phyloP scores from a whole-genome alignment of 768 basidiomycete species.

The Rhodotorula kratochvilovae region DNA sequence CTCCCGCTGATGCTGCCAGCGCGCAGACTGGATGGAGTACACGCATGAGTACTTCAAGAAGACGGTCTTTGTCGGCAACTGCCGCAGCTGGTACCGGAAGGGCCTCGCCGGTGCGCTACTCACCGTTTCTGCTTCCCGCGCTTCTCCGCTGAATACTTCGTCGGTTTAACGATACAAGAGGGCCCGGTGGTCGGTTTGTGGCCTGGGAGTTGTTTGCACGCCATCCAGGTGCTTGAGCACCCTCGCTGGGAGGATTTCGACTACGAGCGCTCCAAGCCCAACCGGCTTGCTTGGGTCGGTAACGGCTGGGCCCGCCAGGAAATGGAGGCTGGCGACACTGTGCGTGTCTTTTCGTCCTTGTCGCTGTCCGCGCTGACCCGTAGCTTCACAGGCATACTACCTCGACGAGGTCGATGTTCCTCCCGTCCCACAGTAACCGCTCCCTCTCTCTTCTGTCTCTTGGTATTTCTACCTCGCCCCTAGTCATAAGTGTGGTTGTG shows the following conservation, averaged over 20 bases:
- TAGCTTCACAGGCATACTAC: slow-evolving; percentile 3
- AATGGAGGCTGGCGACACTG: slow-evolving; percentile 45
- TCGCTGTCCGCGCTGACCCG: neutral
- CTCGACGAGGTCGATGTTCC: slow-evolving; percentile 19
- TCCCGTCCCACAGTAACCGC: slow-evolving; percentile 3
- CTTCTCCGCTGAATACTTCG: neutral
- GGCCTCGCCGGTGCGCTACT: slow-evolving; percentile 50
- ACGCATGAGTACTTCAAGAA: slow-evolving; percentile 45
- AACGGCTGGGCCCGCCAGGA: slow-evolving; percentile 60
- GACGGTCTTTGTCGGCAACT: slow-evolving; percentile 61
- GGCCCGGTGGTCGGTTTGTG: slow-evolving; percentile 60
- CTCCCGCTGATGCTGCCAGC: neutral
- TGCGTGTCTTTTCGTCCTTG: neutral
- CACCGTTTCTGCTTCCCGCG: no score
- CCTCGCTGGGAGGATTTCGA: slow-evolving; percentile 64
- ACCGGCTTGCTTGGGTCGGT: slow-evolving; percentile 60
- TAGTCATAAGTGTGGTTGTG: no score
- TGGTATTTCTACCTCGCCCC: no score
- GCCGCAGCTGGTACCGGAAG: slow-evolving; percentile 61
- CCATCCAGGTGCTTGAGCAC: slow-evolving; percentile 53
- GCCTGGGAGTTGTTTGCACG: slow-evolving; percentile 55
- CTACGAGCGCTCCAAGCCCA: slow-evolving; percentile 38
- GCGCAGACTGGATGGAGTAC: slow-evolving; percentile 3
- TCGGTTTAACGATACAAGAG: no score
- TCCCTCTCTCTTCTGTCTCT: neutral